Conservation (phyloP, 2,329 filamentous ascomycete genomes). For the Nemania abortiva region DNA sequence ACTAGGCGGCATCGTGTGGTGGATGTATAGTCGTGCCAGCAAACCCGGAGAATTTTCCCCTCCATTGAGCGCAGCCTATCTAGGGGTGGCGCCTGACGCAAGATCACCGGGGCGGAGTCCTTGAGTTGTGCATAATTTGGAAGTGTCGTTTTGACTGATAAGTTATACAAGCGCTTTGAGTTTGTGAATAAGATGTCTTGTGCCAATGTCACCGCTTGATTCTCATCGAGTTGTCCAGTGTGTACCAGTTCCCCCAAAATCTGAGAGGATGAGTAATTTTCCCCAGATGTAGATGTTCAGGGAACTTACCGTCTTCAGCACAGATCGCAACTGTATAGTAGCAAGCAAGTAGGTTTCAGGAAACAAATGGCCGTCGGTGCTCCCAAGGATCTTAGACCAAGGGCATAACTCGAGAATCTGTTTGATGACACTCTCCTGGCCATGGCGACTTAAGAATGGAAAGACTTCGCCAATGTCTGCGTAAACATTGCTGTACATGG, state of each 20-base stretch:
- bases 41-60: constrained; percentile 76
- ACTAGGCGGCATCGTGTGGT: constrained; percentile 75
- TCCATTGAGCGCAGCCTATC: constrained; percentile 51
- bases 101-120: too few species aligned
- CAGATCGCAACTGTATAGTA: constrained; percentile 20
- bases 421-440: constrained; percentile 76
- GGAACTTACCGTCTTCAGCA: constrained; percentile 21
- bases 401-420: constrained; percentile 82
- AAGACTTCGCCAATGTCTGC: constrained; percentile 88
- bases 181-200: constrained; percentile 81
- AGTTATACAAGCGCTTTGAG: constrained; percentile 77
- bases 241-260: constrained; percentile 76
- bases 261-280: constrained; percentile 51
- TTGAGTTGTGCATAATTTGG: constrained; percentile 42
- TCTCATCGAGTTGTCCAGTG: constrained; percentile 69
- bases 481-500: constrained; percentile 82
- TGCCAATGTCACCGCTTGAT: constrained; percentile 73
- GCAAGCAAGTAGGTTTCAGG: constrained; percentile 31
- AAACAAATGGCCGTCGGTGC: constrained; percentile 80
- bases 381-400: constrained; percentile 81
- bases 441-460: constrained; percentile 79
- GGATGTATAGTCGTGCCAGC: constrained; percentile 82
- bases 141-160: constrained; percentile 61
- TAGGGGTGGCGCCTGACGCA: neutral
- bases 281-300: neutral